A percentile compares a stretch with the other conserved stretches of the same genome.
phyloP scores from a whole-genome alignment of 208 protist species.

The Trypanosoma melophagium region DNA sequence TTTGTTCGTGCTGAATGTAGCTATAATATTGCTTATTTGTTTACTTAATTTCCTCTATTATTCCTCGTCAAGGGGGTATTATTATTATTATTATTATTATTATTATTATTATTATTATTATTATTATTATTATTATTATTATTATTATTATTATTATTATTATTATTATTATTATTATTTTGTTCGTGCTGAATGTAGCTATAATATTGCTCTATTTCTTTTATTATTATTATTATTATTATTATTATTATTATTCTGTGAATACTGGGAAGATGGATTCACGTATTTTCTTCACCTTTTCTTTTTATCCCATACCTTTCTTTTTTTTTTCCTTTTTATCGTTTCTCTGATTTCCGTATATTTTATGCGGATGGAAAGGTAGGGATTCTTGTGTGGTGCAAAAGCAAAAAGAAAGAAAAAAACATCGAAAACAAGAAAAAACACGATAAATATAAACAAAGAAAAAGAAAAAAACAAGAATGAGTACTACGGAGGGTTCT shows the following conservation, averaged over 20 bases:
- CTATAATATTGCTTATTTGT: background rate
- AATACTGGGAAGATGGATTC: no score
- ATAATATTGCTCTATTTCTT: background rate
- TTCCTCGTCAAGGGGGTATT: background rate
- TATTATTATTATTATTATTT: slow-evolving; percentile 25
- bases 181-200: slow-evolving; percentile 10
- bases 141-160: no score
- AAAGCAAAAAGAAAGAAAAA: background rate
- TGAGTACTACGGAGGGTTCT: slow-evolving; percentile 23
- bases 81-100: background rate
- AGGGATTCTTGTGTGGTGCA: background rate
- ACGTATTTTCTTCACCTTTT: no score
- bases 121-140: no score
- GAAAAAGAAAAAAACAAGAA: no score
- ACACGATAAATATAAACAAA: no score
- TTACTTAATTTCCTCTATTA: background rate
- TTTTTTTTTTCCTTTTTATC: slow-evolving; percentile 16
- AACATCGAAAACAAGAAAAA: no score
- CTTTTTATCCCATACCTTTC: no score
- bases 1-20: slow-evolving; percentile 12
- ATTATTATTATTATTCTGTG: no score
- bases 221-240: no score
- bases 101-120: no score
- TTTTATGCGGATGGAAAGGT: background rate
- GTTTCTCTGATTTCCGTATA: background rate